Percentiles rank a stretch among this genome's conserved stretches.
Evolutionary conservation across 345 rosid genomes (phyloP).

Genomic region (Schrenkiella parvula): DNA sequence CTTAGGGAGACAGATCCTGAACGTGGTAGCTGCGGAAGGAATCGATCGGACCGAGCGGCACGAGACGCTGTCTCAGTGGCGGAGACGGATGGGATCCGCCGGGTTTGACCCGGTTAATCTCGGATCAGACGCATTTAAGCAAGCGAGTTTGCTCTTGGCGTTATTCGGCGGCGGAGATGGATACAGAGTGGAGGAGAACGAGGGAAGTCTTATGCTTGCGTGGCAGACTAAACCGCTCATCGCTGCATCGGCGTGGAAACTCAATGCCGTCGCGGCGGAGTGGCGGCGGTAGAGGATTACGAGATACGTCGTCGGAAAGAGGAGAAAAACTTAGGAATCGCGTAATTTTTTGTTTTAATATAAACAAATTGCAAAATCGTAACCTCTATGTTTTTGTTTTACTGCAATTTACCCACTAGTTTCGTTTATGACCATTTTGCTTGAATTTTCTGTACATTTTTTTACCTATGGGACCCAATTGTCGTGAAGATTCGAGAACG

Average conservation of each 20-base stretch:
- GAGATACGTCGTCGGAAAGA: not conserved
- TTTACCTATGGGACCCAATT: not conserved
- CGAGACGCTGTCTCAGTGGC: constrained; percentile 67
- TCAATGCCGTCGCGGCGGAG: not conserved
- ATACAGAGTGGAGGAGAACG: constrained; percentile 65
- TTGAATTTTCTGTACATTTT: not conserved
- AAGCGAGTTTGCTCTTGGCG: constrained; percentile 73
- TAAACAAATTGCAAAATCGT: constrained; percentile 4
- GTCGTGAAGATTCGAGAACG: not conserved
- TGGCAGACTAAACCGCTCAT: constrained; percentile 87
- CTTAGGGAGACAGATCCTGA: constrained; percentile 59
- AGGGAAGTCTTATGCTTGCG: constrained; percentile 74
- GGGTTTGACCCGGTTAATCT: constrained; percentile 64
- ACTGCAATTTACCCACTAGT: constrained; percentile 1
- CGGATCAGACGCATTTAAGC: constrained; percentile 80
- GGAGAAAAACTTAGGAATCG: not conserved
- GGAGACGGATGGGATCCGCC: constrained; percentile 42
- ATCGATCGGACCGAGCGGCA: constrained; percentile 65
- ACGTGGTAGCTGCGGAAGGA: constrained; percentile 76
- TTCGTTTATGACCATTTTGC: constrained; percentile 3
- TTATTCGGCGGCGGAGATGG: constrained; percentile 73
- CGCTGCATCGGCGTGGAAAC: constrained; percentile 76
- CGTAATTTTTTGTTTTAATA: not conserved
- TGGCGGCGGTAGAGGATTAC: constrained; percentile 14
- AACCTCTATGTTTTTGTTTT: not conserved